Percentiles rank a stretch among this genome's conserved stretches.
These are phyloP conservation scores for Penicillium thymicola DNA, from an alignment of 2,329 filamentous ascomycete species.

Conservation along the genomic window DNA sequence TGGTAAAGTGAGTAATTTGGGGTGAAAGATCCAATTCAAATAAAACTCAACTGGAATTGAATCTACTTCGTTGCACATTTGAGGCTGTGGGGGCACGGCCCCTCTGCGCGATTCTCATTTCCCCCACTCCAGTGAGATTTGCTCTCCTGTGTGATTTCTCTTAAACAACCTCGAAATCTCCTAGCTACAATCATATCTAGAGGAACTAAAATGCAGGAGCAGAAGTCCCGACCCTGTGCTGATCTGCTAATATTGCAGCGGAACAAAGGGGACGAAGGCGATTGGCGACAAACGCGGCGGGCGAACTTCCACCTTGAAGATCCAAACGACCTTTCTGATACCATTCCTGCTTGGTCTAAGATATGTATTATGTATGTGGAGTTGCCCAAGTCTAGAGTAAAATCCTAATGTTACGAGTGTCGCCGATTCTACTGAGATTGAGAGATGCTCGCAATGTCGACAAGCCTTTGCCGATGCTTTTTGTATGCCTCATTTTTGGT, in stretches of 20 bases:
- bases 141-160: not conserved
- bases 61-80: not conserved
- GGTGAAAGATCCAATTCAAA: not conserved
- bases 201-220: not conserved
- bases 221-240: not conserved
- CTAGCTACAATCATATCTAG: not conserved
- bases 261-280: not conserved
- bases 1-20: not conserved
- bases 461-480: constrained; percentile 1
- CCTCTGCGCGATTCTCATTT: not conserved
- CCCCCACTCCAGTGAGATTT: not conserved
- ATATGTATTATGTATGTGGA: constrained; percentile 1
- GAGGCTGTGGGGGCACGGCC: constrained; percentile 2
- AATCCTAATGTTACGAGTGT: not conserved
- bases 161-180: not conserved
- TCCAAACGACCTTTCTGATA: not conserved
- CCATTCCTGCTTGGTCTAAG: constrained; percentile 2
- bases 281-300: not conserved
- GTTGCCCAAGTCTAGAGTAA: not conserved
- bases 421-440: not conserved
- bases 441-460: constrained; percentile 1
- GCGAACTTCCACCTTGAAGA: not conserved
- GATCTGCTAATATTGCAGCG: not conserved
- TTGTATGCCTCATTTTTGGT: constrained; percentile 10
- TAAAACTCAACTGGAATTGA: not conserved